Evolutionary conservation across 768 basidiomycete species (phyloP).

Genomic region (Serendipita vermifera): DNA sequence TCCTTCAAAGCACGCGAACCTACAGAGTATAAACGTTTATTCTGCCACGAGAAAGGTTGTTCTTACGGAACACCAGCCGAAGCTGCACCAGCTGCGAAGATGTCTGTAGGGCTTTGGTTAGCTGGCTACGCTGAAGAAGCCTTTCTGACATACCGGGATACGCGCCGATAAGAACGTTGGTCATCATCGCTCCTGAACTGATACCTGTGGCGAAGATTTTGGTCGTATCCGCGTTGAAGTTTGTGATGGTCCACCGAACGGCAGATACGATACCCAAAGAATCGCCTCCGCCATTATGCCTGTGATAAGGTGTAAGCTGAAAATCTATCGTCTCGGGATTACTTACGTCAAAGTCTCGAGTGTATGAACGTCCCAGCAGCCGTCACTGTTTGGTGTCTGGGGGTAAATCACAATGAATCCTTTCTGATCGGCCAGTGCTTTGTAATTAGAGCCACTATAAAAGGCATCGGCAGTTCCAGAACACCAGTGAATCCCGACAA

Average conservation of each 20-base stretch:
- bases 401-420: constrained; percentile 43
- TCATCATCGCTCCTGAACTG: constrained; percentile 24
- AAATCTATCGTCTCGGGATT: not conserved
- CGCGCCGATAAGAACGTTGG: constrained; percentile 7
- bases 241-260: constrained; percentile 36
- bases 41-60: too few relatives aligned
- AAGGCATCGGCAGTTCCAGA: constrained; percentile 39
- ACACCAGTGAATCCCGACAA: constrained; percentile 39
- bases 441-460: constrained; percentile 36
- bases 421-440: constrained; percentile 35
- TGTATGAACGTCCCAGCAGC: constrained; percentile 32
- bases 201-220: constrained; percentile 40
- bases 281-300: constrained; percentile 42
- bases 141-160: not conserved
- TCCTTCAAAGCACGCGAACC: constrained; percentile 5
- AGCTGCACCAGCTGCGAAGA: constrained; percentile 7
- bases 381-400: constrained; percentile 18
- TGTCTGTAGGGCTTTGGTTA: not conserved
- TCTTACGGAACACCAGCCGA: not conserved
- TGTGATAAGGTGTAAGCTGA: not conserved
- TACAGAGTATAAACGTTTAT: too few relatives aligned
- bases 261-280: constrained; percentile 38
- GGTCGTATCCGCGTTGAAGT: constrained; percentile 33
- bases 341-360: constrained; percentile 33
- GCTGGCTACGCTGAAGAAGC: not conserved